Evolutionary conservation across 164 flowering plant species (phyloP).

Genomic region (Brasenia schreberi): DNA sequence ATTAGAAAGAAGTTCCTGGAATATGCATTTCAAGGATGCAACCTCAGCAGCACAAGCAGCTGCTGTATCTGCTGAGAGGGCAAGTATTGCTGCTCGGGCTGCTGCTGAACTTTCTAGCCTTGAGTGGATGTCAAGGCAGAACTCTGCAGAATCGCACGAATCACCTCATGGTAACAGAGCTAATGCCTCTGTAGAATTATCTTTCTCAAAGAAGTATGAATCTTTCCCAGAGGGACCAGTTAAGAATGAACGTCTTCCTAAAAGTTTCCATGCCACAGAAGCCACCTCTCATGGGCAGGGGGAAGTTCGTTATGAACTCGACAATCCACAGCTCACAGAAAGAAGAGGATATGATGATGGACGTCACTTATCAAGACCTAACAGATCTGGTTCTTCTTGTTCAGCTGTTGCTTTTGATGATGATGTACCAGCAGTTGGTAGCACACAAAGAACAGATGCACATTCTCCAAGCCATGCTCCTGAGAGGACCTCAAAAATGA

Average conservation of each 20-base stretch:
- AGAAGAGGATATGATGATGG: conserved; percentile 7
- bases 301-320: not conserved
- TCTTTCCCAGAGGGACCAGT: conserved; percentile 1
- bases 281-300: conserved; percentile 3
- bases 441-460: conserved; percentile 11
- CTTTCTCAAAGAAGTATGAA: conserved; percentile 2
- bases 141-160: conserved; percentile 27
- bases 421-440: conserved; percentile 8
- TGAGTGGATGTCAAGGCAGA: conserved; percentile 20
- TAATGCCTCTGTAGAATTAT: conserved; percentile 2
- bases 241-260: not conserved
- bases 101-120: conserved; percentile 77
- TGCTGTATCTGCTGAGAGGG: conserved; percentile 94
- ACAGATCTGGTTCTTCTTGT: conserved; percentile 15
- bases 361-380: conserved; percentile 10
- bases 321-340: not conserved
- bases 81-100: conserved; percentile 93
- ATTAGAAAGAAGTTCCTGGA: conserved; percentile 21
- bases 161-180: conserved; percentile 3
- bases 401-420: conserved; percentile 10
- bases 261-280: conserved; percentile 1
- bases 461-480: conserved; percentile 20
- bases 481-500: conserved; percentile 8
- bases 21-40: conserved; percentile 88
- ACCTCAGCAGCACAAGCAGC: conserved; percentile 93